Evolutionary conservation across 2,329 filamentous ascomycete genomes (phyloP).

Genomic region (Alternaria gansuensis): DNA sequence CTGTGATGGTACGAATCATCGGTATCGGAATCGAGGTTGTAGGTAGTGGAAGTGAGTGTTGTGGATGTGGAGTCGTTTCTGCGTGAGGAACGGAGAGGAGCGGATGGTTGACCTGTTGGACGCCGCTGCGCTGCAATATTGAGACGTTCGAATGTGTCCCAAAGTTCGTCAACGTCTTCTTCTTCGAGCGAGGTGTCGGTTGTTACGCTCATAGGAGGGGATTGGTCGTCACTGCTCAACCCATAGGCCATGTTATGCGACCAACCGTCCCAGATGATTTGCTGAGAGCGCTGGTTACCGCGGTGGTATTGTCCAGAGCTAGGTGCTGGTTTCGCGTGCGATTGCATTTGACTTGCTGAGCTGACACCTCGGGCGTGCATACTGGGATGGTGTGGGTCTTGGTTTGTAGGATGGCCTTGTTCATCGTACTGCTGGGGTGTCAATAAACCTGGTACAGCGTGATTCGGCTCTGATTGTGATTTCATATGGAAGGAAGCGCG

Average conservation of each 20-base stretch:
- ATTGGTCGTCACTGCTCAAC: constrained; percentile 44
- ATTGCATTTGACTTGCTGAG: constrained; percentile 49
- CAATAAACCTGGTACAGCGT: constrained; percentile 48
- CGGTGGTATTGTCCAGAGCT: constrained; percentile 36
- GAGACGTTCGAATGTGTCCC: constrained; percentile 44
- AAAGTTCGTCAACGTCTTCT: constrained; percentile 50
- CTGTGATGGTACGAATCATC: constrained; percentile 28
- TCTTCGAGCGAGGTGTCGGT: constrained; percentile 47
- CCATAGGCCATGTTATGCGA: constrained; percentile 46
- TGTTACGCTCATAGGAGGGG: constrained; percentile 42
- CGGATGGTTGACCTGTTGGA: constrained; percentile 25
- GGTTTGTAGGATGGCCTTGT: constrained; percentile 45
- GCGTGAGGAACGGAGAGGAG: constrained; percentile 23
- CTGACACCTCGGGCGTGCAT: constrained; percentile 49
- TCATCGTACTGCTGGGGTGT: constrained; percentile 51
- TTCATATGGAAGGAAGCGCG: constrained; percentile 53
- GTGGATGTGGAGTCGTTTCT: constrained; percentile 33
- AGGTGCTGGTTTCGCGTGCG: constrained; percentile 32
- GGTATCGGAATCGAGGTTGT: constrained; percentile 14
- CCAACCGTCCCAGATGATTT: constrained; percentile 47
- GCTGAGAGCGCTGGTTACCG: constrained; percentile 41
- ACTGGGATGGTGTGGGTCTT: constrained; percentile 40
- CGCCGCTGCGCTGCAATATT: constrained; percentile 24
- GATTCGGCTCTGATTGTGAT: constrained; percentile 54
- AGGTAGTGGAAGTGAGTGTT: constrained; percentile 15